Conservation (phyloP, 148 eudicot species). For the Persicaria maculosa region DNA sequence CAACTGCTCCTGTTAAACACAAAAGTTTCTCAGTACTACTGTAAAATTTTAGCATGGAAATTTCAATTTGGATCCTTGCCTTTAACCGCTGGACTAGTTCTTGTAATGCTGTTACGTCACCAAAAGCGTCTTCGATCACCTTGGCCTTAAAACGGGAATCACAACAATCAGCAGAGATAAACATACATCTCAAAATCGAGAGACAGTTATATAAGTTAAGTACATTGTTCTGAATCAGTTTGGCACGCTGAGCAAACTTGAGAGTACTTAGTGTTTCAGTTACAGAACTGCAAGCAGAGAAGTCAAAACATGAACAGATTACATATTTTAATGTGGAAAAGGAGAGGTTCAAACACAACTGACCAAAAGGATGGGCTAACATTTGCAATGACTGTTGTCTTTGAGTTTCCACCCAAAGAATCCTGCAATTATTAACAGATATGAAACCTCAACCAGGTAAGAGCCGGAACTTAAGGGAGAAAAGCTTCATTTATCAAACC, state of each 20-base stretch:
- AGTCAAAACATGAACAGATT: neutral
- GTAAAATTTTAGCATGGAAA: neutral
- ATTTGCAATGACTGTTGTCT: constrained; percentile 63
- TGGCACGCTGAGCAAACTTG: constrained; percentile 79
- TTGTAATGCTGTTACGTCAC: constrained; percentile 53
- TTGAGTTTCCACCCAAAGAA: constrained; percentile 78
- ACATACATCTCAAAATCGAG: neutral
- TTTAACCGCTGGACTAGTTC: constrained; percentile 50
- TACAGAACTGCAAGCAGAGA: constrained; percentile 36
- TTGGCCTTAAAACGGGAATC: constrained; percentile 36
- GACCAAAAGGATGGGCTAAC: constrained; percentile 67
- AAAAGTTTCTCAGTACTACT: neutral
- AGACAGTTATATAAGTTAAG: constrained; percentile 3
- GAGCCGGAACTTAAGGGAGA: neutral
- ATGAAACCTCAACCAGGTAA: neutral
- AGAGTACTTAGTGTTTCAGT: constrained; percentile 62
- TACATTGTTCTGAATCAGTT: constrained; percentile 75
- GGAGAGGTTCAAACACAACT: constrained; percentile 12
- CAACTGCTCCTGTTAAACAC: constrained; percentile 45
- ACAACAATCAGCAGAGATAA: neutral
- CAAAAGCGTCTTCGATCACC: constrained; percentile 67
- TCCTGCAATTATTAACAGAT: constrained; percentile 33
- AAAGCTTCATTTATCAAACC: constrained; percentile 26
- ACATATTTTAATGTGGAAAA: neutral
- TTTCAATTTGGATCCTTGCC: constrained; percentile 20